Evolutionary conservation across 768 basidiomycete genomes (phyloP), one percentile per base, ranked within the genome.

Genomic region (Calocybe gangraenosa): DNA sequence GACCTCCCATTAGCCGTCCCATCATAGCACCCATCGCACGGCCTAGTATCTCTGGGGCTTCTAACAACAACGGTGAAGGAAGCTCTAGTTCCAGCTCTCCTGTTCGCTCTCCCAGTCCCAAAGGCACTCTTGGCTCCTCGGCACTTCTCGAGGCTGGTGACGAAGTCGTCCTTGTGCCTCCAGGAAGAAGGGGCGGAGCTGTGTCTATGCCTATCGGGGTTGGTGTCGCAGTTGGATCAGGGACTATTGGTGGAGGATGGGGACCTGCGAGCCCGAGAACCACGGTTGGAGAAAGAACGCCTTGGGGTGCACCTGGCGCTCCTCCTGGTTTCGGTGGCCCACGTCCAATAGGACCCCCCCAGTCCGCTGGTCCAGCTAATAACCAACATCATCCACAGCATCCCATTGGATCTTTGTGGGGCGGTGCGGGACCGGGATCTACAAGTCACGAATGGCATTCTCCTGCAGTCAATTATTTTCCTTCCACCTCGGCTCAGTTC

Each of bases 61-160:
- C 66, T 60, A 44, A 52, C 30, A 48, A 52, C 17, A 62, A 61
- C 15, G 74, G 73, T 4, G 79, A 81, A 13, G 73, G 73, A 0
- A 79, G 75, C 7, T 81, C 84, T 0, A 79, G 78, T 2, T 81
- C 82, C 9, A 81, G 79, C 2, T 87, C 84, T 1, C 74, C 75
- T 13, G 64, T 60, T 37, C 68, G 74, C 10, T 72, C 71, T 19
- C 73, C 75, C 5, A 76, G 74, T 52, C 75, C 76, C 2, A 89
- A 88, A 58, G 80, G 81, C 32, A 65, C 82, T 28, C 69, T 89
- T 6, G 88, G 88, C 10, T 89, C 87, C 11, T 84, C 84, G 3
- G 87, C 88, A 15, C 72, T 90, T 15, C 78, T 81, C 2, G 78
- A 86, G 11, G 87, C 88, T 48, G 87, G 87, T 49, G 88, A 91